phyloP scores from a whole-genome alignment of 768 basidiomycete genomes.

The Termitomyces heimii region DNA sequence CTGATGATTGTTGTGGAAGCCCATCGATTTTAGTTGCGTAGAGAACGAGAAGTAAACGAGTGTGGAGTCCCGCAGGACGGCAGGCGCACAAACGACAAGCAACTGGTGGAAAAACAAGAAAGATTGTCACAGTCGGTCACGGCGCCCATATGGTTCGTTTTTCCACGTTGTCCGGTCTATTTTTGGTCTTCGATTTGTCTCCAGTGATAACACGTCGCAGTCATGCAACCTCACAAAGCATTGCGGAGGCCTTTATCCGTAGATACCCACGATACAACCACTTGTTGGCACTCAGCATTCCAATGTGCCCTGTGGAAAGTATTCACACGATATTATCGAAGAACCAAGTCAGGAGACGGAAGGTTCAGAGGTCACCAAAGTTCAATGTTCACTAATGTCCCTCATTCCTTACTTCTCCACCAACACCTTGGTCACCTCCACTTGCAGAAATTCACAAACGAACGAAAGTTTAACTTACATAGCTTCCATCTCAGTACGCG shows the following conservation, averaged over 20 bases:
- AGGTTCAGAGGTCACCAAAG: too few relatives aligned
- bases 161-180: background rate
- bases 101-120: constrained; percentile 2
- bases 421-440: too few relatives aligned
- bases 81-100: background rate
- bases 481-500: background rate
- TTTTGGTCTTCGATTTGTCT: background rate
- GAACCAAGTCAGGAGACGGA: too few relatives aligned
- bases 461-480: background rate
- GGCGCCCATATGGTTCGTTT: background rate
- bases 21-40: constrained; percentile 10
- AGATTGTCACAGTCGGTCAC: constrained; percentile 8
- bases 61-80: constrained; percentile 15
- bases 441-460: too few relatives aligned
- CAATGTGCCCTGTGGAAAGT: too few relatives aligned
- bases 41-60: constrained; percentile 16
- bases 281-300: too few relatives aligned
- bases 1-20: constrained; percentile 5
- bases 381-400: too few relatives aligned
- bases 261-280: too few relatives aligned
- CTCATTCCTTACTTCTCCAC: too few relatives aligned
- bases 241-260: too few relatives aligned
- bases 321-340: too few relatives aligned
- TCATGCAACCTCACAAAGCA: background rate
- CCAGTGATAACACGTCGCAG: background rate